Base-by-base conservation (phyloP, 139 green algal genomes). In the Zygnema cylindricum region DNA sequence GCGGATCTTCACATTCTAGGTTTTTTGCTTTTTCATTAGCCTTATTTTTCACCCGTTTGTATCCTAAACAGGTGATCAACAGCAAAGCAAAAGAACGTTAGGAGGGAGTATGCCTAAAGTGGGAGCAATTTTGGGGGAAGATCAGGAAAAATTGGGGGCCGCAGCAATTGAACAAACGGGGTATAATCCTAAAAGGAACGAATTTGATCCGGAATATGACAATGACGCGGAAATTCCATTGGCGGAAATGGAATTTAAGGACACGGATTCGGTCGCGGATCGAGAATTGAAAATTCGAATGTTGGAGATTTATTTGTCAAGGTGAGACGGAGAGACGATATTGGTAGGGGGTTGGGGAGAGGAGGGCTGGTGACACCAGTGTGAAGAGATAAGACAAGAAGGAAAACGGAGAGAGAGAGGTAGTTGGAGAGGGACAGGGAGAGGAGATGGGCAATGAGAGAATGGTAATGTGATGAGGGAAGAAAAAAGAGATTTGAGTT, bases 131-230 rank as follows among this genome's bases (percentile, higher is more conserved):
- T 7, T 7, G 36, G 71, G 71, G 36, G 71, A 7, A 11, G 71
- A 79, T 7, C 71, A 79, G 71, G 71, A 84, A 21, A 35, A 39
- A 22, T 7, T 57, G 77, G 77, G 77, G 22, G 77, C 77, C 2
- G 81, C 41, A 11, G 81, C 43, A 21, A 35, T 42, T 35, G 81
- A 87, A 69, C 84, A 77, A 11, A 33, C 85, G 49, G 96, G 96
- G 3, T 98, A 95, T 93, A 93, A 98, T 84, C 90, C 93, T 0
- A 97, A 97, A 92, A 95, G 96, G 30, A 86, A 94, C 55, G 97
- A 99, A 91, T 99, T 99, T 93, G 97, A 99, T 71, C 95, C 94
- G 0, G 96, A 98, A 90, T 98, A 95, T 73, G 96, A 98, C 91
- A 92, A 95, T 33, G 96, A 98, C n/a, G 96, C 96, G 23, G 96